phyloP scores from a whole-genome alignment of 2,329 filamentous ascomycete species.

The Stemphylium vesicarium region DNA sequence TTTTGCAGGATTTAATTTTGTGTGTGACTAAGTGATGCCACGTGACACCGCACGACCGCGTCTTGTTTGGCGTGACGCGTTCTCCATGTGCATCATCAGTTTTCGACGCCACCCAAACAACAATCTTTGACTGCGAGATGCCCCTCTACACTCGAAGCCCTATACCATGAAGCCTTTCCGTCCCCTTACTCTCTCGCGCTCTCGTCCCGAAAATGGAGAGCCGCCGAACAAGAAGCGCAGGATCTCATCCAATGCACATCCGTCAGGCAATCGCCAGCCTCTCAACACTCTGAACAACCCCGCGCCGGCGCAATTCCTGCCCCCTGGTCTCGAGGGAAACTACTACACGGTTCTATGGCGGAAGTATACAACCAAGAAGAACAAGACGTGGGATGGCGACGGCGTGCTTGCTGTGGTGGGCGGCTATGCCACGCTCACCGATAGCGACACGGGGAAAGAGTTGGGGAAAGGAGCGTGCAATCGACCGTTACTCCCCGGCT shows the following conservation, averaged over 20 bases:
- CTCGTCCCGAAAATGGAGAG: conserved; percentile 24
- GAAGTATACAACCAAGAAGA: conserved; percentile 73
- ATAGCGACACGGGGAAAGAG: conserved; percentile 65
- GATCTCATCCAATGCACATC: conserved; percentile 41
- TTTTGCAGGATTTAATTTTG: background rate
- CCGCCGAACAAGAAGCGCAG: conserved; percentile 53
- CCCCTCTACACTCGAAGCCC: background rate
- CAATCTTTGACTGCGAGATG: background rate
- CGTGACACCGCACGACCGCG: conserved; percentile 23
- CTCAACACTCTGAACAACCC: conserved; percentile 35
- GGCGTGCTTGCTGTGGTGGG: conserved; percentile 65
- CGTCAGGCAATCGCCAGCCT: conserved; percentile 39
- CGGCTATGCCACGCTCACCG: conserved; percentile 66
- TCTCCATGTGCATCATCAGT: background rate
- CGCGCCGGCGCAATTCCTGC: conserved; percentile 22
- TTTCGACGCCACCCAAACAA: background rate
- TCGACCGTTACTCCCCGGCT: conserved; percentile 65
- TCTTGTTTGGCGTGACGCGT: conserved; percentile 15
- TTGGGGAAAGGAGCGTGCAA: conserved; percentile 65
- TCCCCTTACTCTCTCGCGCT: conserved; percentile 41
- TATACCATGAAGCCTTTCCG: conserved; percentile 45
- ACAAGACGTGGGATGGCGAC: conserved; percentile 80
- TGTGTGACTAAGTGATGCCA: background rate
- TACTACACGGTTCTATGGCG: conserved; percentile 62
- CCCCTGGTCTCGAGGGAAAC: conserved; percentile 36